Evolutionary conservation across 345 rosid genomes (phyloP), one percentile per base, ranked within the genome.

Genomic region (Syzygium grande): DNA sequence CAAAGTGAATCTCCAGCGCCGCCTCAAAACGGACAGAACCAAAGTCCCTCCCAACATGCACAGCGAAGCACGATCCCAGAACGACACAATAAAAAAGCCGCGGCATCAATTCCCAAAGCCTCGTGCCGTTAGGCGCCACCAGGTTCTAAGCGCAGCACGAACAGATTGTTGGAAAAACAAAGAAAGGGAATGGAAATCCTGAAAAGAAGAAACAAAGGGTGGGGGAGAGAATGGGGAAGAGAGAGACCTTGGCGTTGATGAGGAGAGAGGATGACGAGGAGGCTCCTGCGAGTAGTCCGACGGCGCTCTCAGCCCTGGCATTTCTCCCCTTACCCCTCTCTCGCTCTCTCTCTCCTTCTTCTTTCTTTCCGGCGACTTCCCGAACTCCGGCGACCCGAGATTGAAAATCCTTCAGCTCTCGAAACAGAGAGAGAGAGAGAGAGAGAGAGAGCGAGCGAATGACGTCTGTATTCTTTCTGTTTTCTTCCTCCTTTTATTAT

Each of bases 241-340:
- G 7, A 11, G 27, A 56, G 84, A 89, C 99, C 99, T 96, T 94
- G 89, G 97, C 51, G 88, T 97, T 97, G 95, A 97, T 86, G 86
- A 85, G 58, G 90, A 97, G 98, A 55, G 86, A 91, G 85, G 96
- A 59, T 97, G 95, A 0, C 99, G 99, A 78, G 93, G 88, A 55
- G 99, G 99, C 84, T 97, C 99, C 68, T 86, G 90, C n/a, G 94
- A 91, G 90, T 95, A 97, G 87, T 95, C 94, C 12, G 98, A 94
- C 5, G 98, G 99, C 11, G 91, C 98, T 78, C 87, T 89, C 15
- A 95, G 83, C 87, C 99, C 99, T 30, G 99, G 99, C 99, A 96
- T 97, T 86, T 46, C 89, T 86, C 80, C 38, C 65, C 86, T n/a
- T n/a, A n/a, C 3, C 38, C 52, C 16, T 6, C 43, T n/a, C n/a